Percentiles rank a stretch among this genome's conserved stretches.
Conservation (phyloP, 306 rosid species). For the Luffa acutangula region DNA sequence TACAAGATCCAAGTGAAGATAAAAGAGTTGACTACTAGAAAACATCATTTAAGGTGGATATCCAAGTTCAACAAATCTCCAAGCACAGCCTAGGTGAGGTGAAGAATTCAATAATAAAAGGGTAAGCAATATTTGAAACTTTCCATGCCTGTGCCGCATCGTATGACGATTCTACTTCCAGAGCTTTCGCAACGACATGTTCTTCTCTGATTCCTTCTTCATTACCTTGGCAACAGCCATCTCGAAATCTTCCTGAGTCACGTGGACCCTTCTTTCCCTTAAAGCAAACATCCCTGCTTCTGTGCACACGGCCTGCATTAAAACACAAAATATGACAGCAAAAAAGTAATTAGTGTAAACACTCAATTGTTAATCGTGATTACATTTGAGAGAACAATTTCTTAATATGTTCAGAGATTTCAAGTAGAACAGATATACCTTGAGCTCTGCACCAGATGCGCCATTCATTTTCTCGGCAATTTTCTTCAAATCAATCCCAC, state of each 20-base stretch:
- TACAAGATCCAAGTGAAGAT: not conserved
- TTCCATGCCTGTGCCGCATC: not conserved
- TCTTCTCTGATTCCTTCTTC: constrained; percentile 94
- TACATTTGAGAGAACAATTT: not conserved
- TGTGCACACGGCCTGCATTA: constrained; percentile 89
- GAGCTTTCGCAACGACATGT: constrained; percentile 91
- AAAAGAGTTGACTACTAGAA: not conserved
- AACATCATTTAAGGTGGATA: not conserved
- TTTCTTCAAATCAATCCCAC: constrained; percentile 97
- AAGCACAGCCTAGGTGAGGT: not conserved
- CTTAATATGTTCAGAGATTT: not conserved
- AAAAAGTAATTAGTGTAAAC: not conserved
- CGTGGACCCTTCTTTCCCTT: constrained; percentile 95
- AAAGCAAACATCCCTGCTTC: constrained; percentile 99
- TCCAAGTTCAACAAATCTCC: not conserved
- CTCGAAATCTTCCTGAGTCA: constrained; percentile 95
- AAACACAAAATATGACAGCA: not conserved
- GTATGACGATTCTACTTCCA: constrained; percentile 47
- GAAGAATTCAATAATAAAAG: not conserved
- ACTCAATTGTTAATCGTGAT: not conserved
- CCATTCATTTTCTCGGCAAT: constrained; percentile 98
- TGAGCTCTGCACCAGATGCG: constrained; percentile 98
- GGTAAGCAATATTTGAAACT: not conserved
- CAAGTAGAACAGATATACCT: constrained; percentile 35
- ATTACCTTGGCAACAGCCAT: constrained; percentile 99